These are phyloP conservation scores for Fusarium sp. DNA, from an alignment of 2,329 filamentous ascomycete genomes.

Conservation along the genomic window DNA sequence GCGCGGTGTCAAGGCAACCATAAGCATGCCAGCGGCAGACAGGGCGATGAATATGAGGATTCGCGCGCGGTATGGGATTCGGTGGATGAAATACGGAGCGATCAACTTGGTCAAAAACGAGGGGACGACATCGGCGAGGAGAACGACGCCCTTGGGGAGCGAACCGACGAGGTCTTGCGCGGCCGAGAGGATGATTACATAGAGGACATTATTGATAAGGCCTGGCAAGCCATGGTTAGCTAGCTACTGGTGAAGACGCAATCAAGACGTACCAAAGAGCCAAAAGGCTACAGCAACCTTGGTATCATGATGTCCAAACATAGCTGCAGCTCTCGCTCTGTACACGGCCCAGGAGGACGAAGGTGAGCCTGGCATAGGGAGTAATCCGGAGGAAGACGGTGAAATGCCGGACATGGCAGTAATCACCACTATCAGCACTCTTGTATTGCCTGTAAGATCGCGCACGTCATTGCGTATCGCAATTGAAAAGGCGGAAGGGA, in stretches of 20 bases:
- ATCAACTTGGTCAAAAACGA: constrained; percentile 90
- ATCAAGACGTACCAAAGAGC: constrained; percentile 82
- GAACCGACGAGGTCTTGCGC: constrained; percentile 95
- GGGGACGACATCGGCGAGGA: constrained; percentile 92
- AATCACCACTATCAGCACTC: constrained; percentile 3
- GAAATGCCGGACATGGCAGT: constrained; percentile 56
- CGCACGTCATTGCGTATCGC: constrained; percentile 28
- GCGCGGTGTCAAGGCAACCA: constrained; percentile 84
- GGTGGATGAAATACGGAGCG: constrained; percentile 94
- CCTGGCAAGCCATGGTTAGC: constrained; percentile 49
- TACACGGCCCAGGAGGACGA: constrained; percentile 82
- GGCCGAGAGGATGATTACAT: constrained; percentile 95
- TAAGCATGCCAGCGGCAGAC: constrained; percentile 88
- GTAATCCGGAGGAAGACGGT: constrained; percentile 61
- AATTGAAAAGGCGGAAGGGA: background rate
- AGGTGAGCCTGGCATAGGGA: constrained; percentile 72
- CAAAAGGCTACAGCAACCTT: constrained; percentile 88
- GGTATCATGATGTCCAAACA: constrained; percentile 78
- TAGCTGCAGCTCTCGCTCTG: constrained; percentile 72
- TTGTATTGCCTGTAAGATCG: background rate
- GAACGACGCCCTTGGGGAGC: constrained; percentile 91
- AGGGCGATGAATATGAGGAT: constrained; percentile 81
- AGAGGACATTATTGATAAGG: constrained; percentile 94
- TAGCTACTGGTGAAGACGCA: background rate
- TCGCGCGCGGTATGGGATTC: constrained; percentile 83